phyloP scores from a whole-genome alignment of 2,329 filamentous ascomycete genomes.

The Raffaelea arxii region DNA sequence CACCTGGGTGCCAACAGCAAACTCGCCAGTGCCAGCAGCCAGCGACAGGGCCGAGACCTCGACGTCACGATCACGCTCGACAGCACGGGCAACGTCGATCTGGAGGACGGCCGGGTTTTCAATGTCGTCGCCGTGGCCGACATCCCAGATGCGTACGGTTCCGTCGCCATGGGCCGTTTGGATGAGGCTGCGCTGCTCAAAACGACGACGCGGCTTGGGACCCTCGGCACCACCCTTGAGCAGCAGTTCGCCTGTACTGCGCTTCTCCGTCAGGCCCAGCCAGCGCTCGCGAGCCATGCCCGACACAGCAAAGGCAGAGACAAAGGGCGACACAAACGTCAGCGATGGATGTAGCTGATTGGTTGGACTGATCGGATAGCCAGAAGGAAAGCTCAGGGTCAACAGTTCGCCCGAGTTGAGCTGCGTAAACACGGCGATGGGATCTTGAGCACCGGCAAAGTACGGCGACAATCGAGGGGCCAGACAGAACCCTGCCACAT shows the following conservation, averaged over 20 bases:
- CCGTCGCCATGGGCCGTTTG: slow-evolving; percentile 86
- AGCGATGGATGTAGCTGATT: slow-evolving; percentile 86
- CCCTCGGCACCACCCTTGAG: slow-evolving; percentile 71
- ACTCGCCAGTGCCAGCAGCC: slow-evolving; percentile 70
- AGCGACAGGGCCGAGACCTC: slow-evolving; percentile 73
- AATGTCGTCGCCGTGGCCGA: slow-evolving; percentile 83
- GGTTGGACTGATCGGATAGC: slow-evolving; percentile 81
- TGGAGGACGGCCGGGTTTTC: slow-evolving; percentile 78
- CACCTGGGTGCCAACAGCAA: slow-evolving; percentile 68
- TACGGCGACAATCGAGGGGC: slow-evolving; percentile 77
- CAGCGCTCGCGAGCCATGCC: slow-evolving; percentile 70
- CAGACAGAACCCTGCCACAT: slow-evolving; percentile 71
- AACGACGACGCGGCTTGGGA: slow-evolving; percentile 59
- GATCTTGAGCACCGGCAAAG: slow-evolving; percentile 81
- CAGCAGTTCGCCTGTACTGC: slow-evolving; percentile 67
- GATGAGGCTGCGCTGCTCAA: slow-evolving; percentile 74
- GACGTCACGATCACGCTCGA: slow-evolving; percentile 69
- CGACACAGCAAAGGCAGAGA: slow-evolving; percentile 62
- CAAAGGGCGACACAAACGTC: slow-evolving; percentile 83
- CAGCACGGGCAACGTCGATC: slow-evolving; percentile 73
- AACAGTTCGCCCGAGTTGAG: slow-evolving; percentile 81
- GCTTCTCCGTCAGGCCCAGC: slow-evolving; percentile 82
- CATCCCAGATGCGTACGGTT: slow-evolving; percentile 86
- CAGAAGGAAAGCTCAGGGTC: slow-evolving; percentile 85
- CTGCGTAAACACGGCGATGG: slow-evolving; percentile 71